Conservation (phyloP, 805 yeast genomes). For the Wickerhamomyces alni region DNA sequence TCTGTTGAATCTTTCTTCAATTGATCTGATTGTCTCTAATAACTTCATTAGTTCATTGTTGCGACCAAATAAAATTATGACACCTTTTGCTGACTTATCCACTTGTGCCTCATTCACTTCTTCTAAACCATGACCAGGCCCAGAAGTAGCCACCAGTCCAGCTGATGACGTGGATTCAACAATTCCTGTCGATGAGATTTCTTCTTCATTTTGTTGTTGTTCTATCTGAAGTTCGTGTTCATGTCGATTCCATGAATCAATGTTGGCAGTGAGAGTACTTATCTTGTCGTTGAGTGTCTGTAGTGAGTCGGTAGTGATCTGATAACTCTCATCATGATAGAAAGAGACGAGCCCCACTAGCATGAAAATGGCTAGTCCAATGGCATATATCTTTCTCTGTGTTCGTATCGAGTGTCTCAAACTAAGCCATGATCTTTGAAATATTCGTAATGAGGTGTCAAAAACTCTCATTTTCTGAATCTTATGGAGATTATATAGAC, state of each 20-base stretch:
- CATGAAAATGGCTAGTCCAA: background rate
- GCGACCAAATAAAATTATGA: constrained; percentile 61
- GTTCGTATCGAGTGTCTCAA: background rate
- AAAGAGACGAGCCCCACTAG: background rate
- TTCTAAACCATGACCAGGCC: background rate
- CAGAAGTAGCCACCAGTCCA: no score
- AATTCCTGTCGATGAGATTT: no score
- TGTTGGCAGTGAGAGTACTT: constrained; percentile 6
- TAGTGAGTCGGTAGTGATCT: constrained; percentile 8
- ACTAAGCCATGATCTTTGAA: background rate
- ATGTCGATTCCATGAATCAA: constrained; percentile 9
- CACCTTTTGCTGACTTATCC: constrained; percentile 36
- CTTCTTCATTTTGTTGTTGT: no score
- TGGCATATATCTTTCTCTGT: background rate
- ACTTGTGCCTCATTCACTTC: background rate
- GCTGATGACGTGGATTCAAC: no score
- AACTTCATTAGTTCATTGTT: constrained; percentile 53
- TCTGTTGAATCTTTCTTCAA: constrained; percentile 62
- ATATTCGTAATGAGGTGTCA: background rate
- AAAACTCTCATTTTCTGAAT: background rate
- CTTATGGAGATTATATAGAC: no score
- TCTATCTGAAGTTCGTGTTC: no score
- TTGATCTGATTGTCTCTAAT: constrained; percentile 50
- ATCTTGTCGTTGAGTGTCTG: constrained; percentile 8
- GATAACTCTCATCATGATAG: constrained; percentile 6